A percentile compares a stretch with the other conserved stretches of the same genome.
Evolutionary conservation across 352 stramenopile genomes (phyloP).

Genomic region (Phytophthora aleatoria): DNA sequence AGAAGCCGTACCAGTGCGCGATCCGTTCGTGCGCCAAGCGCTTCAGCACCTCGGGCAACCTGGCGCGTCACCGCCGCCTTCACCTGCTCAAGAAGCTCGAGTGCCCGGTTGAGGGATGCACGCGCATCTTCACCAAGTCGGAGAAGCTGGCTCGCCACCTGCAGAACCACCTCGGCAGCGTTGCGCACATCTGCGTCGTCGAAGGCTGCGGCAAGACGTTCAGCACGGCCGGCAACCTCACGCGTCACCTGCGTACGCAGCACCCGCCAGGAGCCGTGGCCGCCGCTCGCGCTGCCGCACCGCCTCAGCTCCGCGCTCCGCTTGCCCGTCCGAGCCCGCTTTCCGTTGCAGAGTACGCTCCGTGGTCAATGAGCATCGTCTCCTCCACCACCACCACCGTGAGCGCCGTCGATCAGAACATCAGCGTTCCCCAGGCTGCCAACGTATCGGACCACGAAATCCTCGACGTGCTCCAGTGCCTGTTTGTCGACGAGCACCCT

Average conservation of each 20-base stretch:
- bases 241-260: slow-evolving; percentile 68
- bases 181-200: slow-evolving; percentile 58
- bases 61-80: slow-evolving; percentile 57
- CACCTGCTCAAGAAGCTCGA: slow-evolving; percentile 56
- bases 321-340: slow-evolving; percentile 22
- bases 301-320: slow-evolving; percentile 17
- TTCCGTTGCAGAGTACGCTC: slow-evolving; percentile 33
- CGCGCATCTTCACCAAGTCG: slow-evolving; percentile 56
- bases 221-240: slow-evolving; percentile 71
- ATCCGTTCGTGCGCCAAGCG: slow-evolving; percentile 60
- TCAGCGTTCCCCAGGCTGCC: slow-evolving; percentile 23
- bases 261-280: slow-evolving; percentile 49
- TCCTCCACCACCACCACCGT: background rate
- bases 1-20: slow-evolving; percentile 69
- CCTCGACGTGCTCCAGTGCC: slow-evolving; percentile 47
- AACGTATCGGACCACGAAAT: slow-evolving; percentile 53
- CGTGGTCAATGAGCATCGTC: slow-evolving; percentile 28
- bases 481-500: slow-evolving; percentile 43
- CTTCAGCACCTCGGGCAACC: slow-evolving; percentile 70
- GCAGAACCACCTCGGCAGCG: slow-evolving; percentile 57
- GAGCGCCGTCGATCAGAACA: slow-evolving; percentile 10
- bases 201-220: slow-evolving; percentile 70
- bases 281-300: slow-evolving; percentile 28
- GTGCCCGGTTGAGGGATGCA: slow-evolving; percentile 54
- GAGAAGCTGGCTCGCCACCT: slow-evolving; percentile 58